A percentile compares a stretch with the other conserved stretches of the same genome.
Conservation (phyloP, 495 filamentous ascomycete species). For the Zalerion maritima region DNA sequence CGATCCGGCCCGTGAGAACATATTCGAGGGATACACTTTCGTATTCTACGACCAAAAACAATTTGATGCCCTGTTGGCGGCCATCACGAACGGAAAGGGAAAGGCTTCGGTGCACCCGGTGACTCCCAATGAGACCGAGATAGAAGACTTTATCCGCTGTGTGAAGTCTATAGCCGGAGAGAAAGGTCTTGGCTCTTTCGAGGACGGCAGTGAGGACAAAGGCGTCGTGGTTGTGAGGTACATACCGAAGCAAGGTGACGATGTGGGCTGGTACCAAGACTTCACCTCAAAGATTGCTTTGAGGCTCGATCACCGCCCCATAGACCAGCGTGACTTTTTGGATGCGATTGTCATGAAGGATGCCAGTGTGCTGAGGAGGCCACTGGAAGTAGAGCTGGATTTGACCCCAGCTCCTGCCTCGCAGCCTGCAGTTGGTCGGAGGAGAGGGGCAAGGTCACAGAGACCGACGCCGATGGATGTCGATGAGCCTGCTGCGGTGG, state of each 20-base stretch:
- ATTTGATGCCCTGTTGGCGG: slow-evolving; percentile 56
- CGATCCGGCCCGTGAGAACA: slow-evolving; percentile 42
- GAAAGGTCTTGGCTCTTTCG: slow-evolving; percentile 49
- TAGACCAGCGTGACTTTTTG: slow-evolving; percentile 85
- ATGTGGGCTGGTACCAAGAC: slow-evolving; percentile 53
- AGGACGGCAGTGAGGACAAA: slow-evolving; percentile 45
- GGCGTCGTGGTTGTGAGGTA: slow-evolving; percentile 72
- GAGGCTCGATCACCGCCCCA: slow-evolving; percentile 60
- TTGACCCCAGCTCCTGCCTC: slow-evolving; percentile 9
- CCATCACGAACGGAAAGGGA: slow-evolving; percentile 66
- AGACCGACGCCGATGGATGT: slow-evolving; percentile 14
- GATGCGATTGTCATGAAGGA: slow-evolving; percentile 76
- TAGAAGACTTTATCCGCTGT: slow-evolving; percentile 63
- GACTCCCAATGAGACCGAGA: slow-evolving; percentile 46
- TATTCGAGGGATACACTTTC: slow-evolving; percentile 83
- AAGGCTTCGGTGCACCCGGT: slow-evolving; percentile 60
- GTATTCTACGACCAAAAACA: slow-evolving; percentile 73
- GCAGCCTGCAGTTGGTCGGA: slow-evolving; percentile 6
- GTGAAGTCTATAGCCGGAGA: slow-evolving; percentile 61
- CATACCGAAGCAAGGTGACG: slow-evolving; percentile 41
- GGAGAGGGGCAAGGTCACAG: slow-evolving; percentile 9
- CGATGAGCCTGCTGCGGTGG: slow-evolving; percentile 10
- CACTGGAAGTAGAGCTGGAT: slow-evolving; percentile 31
- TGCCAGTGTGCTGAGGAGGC: slow-evolving; percentile 49
- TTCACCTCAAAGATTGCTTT: slow-evolving; percentile 52